Percentiles rank a stretch among this genome's conserved stretches.
These are phyloP conservation scores for Pythium coloratum DNA, from an alignment of 352 stramenopile genomes.

Conservation along the genomic window DNA sequence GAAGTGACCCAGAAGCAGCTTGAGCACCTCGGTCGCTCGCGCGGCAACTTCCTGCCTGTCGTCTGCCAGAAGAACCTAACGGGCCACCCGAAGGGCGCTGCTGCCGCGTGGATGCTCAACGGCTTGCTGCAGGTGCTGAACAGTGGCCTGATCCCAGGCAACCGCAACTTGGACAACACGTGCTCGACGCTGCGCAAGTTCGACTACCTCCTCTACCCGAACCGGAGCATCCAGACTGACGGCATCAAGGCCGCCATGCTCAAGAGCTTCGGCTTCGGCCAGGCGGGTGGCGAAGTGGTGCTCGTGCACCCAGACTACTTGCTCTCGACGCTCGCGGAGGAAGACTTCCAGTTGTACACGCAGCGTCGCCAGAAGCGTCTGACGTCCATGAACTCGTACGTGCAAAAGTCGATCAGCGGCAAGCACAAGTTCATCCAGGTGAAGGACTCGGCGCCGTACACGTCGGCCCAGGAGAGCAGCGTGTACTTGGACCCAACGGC, in stretches of 20 bases:
- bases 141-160: conserved; percentile 72
- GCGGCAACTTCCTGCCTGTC: conserved; percentile 74
- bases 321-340: conserved; percentile 47
- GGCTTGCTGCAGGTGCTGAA: conserved; percentile 81
- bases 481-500: conserved; percentile 86
- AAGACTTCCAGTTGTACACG: conserved; percentile 61
- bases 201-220: conserved; percentile 80
- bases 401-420: conserved; percentile 72
- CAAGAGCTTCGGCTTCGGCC: conserved; percentile 87
- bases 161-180: conserved; percentile 85
- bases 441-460: conserved; percentile 84
- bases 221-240: conserved; percentile 74
- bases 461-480: conserved; percentile 71
- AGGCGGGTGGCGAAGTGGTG: conserved; percentile 71
- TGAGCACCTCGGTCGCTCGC: conserved; percentile 65
- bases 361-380: conserved; percentile 58
- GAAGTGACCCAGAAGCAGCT: conserved; percentile 88
- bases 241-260: conserved; percentile 78
- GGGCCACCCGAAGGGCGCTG: conserved; percentile 80
- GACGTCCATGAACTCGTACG: conserved; percentile 73
- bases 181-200: conserved; percentile 66
- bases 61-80: conserved; percentile 86
- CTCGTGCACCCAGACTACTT: conserved; percentile 79
- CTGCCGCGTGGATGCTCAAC: conserved; percentile 84
- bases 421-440: conserved; percentile 78